A percentile compares a stretch with the other conserved stretches of the same genome.
These are phyloP conservation scores for Lindgomyces ingoldianus DNA, from an alignment of 495 filamentous ascomycete genomes.

Conservation along the genomic window DNA sequence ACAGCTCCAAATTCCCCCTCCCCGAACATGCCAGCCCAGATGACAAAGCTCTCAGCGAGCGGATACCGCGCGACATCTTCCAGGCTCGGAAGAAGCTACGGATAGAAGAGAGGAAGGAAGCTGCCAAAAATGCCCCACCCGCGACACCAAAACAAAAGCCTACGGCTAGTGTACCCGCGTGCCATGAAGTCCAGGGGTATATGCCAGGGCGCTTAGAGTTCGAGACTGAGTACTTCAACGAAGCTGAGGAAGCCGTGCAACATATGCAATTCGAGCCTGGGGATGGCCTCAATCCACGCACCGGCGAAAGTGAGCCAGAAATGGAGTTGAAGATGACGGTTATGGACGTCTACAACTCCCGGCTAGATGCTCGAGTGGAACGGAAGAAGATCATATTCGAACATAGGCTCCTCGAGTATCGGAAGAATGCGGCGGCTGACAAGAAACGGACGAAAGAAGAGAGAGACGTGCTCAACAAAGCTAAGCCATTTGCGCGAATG, in stretches of 20 bases:
- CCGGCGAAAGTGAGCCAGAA: slow-evolving; percentile 84
- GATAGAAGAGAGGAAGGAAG: slow-evolving; percentile 90
- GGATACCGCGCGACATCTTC: slow-evolving; percentile 87
- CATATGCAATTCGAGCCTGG: slow-evolving; percentile 97
- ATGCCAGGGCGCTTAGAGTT: slow-evolving; percentile 98
- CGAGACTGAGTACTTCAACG: slow-evolving; percentile 96
- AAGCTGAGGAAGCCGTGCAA: slow-evolving; percentile 96
- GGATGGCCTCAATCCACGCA: slow-evolving; percentile 80
- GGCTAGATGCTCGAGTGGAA: slow-evolving; percentile 87
- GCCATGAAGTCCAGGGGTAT: slow-evolving; percentile 97
- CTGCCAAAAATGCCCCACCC: slow-evolving; percentile 77
- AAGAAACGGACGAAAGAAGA: slow-evolving; percentile 98
- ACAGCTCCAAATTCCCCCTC: slow-evolving; percentile 80
- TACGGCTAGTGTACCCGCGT: slow-evolving; percentile 87
- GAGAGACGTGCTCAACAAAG: slow-evolving; percentile 81
- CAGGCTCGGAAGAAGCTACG: slow-evolving; percentile 90
- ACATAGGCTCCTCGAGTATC: slow-evolving; percentile 87
- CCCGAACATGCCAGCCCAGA: slow-evolving; percentile 79
- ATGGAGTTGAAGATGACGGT: slow-evolving; percentile 97
- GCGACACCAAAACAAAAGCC: slow-evolving; percentile 92
- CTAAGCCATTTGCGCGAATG: slow-evolving; percentile 93
- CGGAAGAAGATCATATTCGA: slow-evolving; percentile 96
- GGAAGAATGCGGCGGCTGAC: slow-evolving; percentile 80
- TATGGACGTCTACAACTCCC: slow-evolving; percentile 97
- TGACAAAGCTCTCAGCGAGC: slow-evolving; percentile 72